Conservation (phyloP, 1,284 basidiomycete species). For the Ceratobasidium sp. region DNA sequence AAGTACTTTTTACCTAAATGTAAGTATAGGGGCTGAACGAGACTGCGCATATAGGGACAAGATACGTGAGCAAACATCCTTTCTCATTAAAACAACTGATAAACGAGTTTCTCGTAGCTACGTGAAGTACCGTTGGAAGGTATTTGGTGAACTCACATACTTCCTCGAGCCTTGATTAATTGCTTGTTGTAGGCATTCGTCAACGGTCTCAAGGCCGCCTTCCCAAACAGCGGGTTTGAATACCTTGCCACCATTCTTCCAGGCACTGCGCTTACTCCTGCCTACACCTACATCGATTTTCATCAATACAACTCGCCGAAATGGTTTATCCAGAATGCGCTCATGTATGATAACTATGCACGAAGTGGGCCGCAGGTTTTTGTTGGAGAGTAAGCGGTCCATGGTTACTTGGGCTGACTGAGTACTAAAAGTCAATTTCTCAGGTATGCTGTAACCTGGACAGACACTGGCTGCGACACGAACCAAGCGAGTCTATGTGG, state of each 20-base stretch:
- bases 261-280: slow-evolving; percentile 54
- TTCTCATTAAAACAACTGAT: slow-evolving; percentile 7
- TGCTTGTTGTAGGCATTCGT: slow-evolving; percentile 57
- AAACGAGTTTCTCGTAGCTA: slow-evolving; percentile 51
- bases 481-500: slow-evolving; percentile 50
- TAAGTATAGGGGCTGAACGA: neutral
- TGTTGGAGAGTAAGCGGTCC: slow-evolving; percentile 32
- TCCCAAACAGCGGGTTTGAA: slow-evolving; percentile 62
- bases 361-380: slow-evolving; percentile 56
- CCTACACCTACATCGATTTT: slow-evolving; percentile 51
- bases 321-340: slow-evolving; percentile 53
- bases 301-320: slow-evolving; percentile 56
- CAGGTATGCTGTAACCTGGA: slow-evolving; percentile 53
- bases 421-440: neutral
- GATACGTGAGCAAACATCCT: slow-evolving; percentile 20
- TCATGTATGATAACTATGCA: slow-evolving; percentile 57
- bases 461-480: slow-evolving; percentile 50
- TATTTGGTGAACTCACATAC: neutral
- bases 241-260: slow-evolving; percentile 56
- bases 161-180: neutral
- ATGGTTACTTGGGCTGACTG: neutral
- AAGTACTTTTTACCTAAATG: slow-evolving; percentile 10
- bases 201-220: slow-evolving; percentile 64
- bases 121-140: slow-evolving; percentile 62
- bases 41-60: slow-evolving; percentile 51